phyloP scores from a whole-genome alignment of 257 asterid genomes.

The Fraxinus americana region DNA sequence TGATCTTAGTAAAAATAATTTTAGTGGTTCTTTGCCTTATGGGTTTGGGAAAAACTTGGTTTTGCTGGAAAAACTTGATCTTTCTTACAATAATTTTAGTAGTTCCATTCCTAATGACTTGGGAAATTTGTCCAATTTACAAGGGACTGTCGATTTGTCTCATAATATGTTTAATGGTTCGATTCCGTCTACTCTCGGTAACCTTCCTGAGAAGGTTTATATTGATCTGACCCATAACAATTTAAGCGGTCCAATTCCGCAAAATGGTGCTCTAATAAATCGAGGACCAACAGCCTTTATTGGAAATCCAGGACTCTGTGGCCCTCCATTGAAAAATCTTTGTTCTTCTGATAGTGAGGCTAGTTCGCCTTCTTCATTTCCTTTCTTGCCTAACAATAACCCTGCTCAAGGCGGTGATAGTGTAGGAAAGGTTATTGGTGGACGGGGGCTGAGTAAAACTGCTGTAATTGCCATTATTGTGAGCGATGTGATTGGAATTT shows the following conservation, averaged over 20 bases:
- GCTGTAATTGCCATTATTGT: conserved; percentile 61
- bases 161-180: conserved; percentile 70
- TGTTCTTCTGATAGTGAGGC: conserved; percentile 57
- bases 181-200: conserved; percentile 79
- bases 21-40: conserved; percentile 64
- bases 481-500: conserved; percentile 80
- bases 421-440: conserved; percentile 32
- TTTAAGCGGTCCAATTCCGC: conserved; percentile 85
- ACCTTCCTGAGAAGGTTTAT: conserved; percentile 84
- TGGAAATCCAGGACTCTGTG: conserved; percentile 86
- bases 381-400: conserved; percentile 59
- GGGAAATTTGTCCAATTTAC: conserved; percentile 64
- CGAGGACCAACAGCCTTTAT: conserved; percentile 94
- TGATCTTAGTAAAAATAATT: conserved; percentile 58
- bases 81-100: conserved; percentile 57
- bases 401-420: conserved; percentile 45
- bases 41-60: conserved; percentile 61
- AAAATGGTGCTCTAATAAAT: conserved; percentile 77
- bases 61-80: conserved; percentile 65
- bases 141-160: conserved; percentile 79
- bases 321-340: conserved; percentile 74
- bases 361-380: conserved; percentile 56
- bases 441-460: conserved; percentile 57
- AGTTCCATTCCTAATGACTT: conserved; percentile 75
- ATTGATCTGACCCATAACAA: conserved; percentile 82